A percentile compares a stretch with the other conserved stretches of the same genome.
Evolutionary conservation across 2,329 filamentous ascomycete species (phyloP).

Genomic region (Phialophora verrucosa): DNA sequence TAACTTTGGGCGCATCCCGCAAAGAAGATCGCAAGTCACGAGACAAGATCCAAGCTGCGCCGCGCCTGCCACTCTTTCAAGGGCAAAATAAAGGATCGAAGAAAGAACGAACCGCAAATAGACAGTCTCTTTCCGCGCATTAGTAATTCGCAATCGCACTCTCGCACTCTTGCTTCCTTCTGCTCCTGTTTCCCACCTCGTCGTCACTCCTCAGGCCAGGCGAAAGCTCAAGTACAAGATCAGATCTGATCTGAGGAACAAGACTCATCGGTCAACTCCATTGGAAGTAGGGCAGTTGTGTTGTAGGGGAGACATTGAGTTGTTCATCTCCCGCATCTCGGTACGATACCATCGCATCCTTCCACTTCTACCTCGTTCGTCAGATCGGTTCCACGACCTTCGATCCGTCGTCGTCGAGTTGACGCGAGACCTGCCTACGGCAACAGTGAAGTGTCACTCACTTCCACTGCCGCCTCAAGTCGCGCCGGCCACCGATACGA

Average conservation of each 20-base stretch:
- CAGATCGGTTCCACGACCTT: conserved; percentile 16
- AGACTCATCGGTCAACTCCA: conserved; percentile 25
- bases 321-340: conserved; percentile 87
- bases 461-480: conserved; percentile 25
- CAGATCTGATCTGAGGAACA: conserved; percentile 18
- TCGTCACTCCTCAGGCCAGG: conserved; percentile 21
- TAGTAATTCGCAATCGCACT: conserved; percentile 35
- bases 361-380: conserved; percentile 27
- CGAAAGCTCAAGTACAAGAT: conserved; percentile 11
- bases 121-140: conserved; percentile 38
- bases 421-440: conserved; percentile 25
- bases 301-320: conserved; percentile 91
- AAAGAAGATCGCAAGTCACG: conserved; percentile 19
- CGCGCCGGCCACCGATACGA: conserved; percentile 24
- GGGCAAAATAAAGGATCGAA: conserved; percentile 23
- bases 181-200: conserved; percentile 27
- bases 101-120: conserved; percentile 30
- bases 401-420: conserved; percentile 29
- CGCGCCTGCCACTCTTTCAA: conserved; percentile 31
- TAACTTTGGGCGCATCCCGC: conserved; percentile 28
- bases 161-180: conserved; percentile 31
- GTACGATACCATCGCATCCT: conserved; percentile 47
- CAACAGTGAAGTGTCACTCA: conserved; percentile 19
- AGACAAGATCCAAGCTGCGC: conserved; percentile 23
- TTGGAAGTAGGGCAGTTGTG: conserved; percentile 35